These are phyloP conservation scores for Ceratocystis albifundus DNA, from an alignment of 2,329 filamentous ascomycete genomes.

Conservation along the genomic window DNA sequence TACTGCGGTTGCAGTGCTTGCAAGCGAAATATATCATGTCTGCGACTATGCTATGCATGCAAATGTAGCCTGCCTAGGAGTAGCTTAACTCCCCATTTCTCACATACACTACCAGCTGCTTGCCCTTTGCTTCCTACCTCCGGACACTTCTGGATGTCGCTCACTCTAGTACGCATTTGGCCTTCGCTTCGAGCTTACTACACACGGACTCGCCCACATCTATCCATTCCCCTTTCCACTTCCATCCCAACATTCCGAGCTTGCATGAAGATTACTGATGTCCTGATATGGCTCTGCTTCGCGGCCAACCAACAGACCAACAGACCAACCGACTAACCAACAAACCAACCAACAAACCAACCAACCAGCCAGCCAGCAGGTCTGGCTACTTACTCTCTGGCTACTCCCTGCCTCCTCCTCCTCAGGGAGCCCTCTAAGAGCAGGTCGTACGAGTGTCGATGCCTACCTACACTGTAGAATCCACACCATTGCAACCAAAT, in stretches of 20 bases:
- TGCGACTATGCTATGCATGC: too few relatives aligned
- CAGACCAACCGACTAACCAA: neutral
- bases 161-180: neutral
- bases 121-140: neutral
- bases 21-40: too few relatives aligned
- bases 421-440: neutral
- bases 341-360: too few relatives aligned
- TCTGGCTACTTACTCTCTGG: neutral
- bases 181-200: neutral
- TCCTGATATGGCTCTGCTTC: neutral
- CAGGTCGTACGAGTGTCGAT: slow-evolving; percentile 5
- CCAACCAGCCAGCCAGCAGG: neutral
- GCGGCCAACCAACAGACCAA: too few relatives aligned
- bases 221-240: neutral
- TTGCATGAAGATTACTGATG: slow-evolving; percentile 1
- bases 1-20: too few relatives aligned
- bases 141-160: too few relatives aligned
- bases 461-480: neutral
- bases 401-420: too few relatives aligned
- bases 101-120: neutral
- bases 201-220: neutral
- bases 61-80: too few relatives aligned
- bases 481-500: neutral
- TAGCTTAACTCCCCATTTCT: neutral
- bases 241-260: neutral